Base-by-base conservation (phyloP, 495 filamentous ascomycete species). In the Hypoxylon lienhwacheense region DNA sequence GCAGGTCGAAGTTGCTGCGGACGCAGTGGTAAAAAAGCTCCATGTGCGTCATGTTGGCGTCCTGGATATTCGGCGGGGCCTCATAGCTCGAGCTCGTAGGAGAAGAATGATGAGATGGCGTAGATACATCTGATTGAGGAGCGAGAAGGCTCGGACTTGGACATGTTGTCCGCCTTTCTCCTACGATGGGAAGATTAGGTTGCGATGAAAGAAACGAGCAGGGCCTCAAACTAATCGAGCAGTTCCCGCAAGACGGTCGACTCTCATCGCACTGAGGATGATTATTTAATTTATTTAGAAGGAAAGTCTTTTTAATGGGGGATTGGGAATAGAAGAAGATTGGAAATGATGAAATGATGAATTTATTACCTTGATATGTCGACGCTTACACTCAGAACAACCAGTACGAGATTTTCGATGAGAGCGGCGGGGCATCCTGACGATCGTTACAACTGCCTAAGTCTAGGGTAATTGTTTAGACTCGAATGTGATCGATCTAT, bases 341-440 rank as follows among this genome's bases (percentile, higher is more conserved):
- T 8, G 29, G 3, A n/a, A n/a, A n/a, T n/a, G 45, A 14, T 39
- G n/a, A 16, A 12, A 21, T 41, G 14, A 17, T n/a, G n/a, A n/a
- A n/a, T 21, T 31, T 32, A 25, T 28, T 47, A 59, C 55, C 56
- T 60, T 60, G 33, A 60, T 60, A 44, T 60, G 56, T 26, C 56
- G 49, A 10, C 50, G 44, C 25, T 60, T 60, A 47, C 56, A 60
- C 29, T 60, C 56, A 28, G 49, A 34, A 41, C 56, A 60, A 2
- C 56, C 56, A 2, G 50, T 34, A 7, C 56, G 44, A 21, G 56
- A 60, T 29, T 60, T 60, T 12, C 36, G 37, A 25, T 60, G 56
- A 28, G 56, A 21, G 1, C 56, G 56, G 14, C 56, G 56, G 31
- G 49, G 20, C 45, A 54, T 50, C 5, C 7, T 31, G 17, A 7